phyloP scores from a whole-genome alignment of 352 stramenopile genomes.

The Globisporangium middletonii region DNA sequence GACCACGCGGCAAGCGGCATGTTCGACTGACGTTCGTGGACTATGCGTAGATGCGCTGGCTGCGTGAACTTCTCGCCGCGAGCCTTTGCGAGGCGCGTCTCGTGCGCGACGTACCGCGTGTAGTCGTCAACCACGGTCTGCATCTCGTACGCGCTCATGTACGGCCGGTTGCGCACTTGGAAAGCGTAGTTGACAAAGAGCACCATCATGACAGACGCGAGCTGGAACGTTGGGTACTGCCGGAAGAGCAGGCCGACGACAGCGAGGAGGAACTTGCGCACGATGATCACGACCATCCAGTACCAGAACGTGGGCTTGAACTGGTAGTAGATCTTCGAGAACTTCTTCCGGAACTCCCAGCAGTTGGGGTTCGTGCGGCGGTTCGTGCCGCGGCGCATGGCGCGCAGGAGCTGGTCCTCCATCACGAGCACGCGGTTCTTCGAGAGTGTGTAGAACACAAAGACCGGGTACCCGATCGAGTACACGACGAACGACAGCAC shows the following conservation, averaged over 20 bases:
- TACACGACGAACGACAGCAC: slow-evolving; percentile 62
- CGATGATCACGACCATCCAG: slow-evolving; percentile 80
- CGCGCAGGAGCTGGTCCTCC: slow-evolving; percentile 59
- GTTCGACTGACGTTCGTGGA: slow-evolving; percentile 7
- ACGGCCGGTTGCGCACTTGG: slow-evolving; percentile 63
- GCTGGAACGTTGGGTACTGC: slow-evolving; percentile 63
- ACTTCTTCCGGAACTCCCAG: slow-evolving; percentile 70
- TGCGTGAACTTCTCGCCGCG: slow-evolving; percentile 46
- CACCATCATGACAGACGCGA: slow-evolving; percentile 72
- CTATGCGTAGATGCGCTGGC: slow-evolving; percentile 43
- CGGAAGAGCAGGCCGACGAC: slow-evolving; percentile 65
- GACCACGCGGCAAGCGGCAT: slow-evolving; percentile 22
- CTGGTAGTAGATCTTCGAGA: slow-evolving; percentile 81
- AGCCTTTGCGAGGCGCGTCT: slow-evolving; percentile 48
- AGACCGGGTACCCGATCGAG: slow-evolving; percentile 65
- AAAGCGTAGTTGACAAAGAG: slow-evolving; percentile 73
- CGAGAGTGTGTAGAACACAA: slow-evolving; percentile 58
- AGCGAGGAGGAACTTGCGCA: slow-evolving; percentile 69
- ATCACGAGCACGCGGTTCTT: slow-evolving; percentile 50
- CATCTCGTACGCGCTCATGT: slow-evolving; percentile 67
- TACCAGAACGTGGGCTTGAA: slow-evolving; percentile 81
- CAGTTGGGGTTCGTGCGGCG: slow-evolving; percentile 66
- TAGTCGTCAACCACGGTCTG: slow-evolving; percentile 58
- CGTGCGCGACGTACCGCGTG: slow-evolving; percentile 32
- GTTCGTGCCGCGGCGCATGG: slow-evolving; percentile 47